Percentiles rank a stretch among this genome's conserved stretches.
These are phyloP conservation scores for Monilinia laxa DNA, from an alignment of 2,329 filamentous ascomycete genomes.

Conservation along the genomic window DNA sequence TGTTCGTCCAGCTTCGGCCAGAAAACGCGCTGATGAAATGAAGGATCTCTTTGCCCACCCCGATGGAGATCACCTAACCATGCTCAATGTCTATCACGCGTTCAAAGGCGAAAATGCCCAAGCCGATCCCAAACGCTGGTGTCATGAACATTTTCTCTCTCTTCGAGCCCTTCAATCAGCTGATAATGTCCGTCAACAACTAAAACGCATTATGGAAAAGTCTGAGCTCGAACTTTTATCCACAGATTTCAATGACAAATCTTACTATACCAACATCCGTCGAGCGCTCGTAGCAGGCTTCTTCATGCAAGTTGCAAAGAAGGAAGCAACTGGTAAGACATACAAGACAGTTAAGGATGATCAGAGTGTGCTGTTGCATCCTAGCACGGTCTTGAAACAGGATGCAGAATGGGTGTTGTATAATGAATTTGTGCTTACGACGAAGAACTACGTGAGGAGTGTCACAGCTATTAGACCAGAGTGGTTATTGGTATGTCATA, in stretches of 20 bases:
- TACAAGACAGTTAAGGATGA: slow-evolving; percentile 97
- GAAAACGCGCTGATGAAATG: slow-evolving; percentile 96
- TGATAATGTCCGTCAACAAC: slow-evolving; percentile 88
- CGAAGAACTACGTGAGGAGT: slow-evolving; percentile 96
- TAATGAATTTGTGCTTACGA: slow-evolving; percentile 97
- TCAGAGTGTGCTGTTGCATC: slow-evolving; percentile 89
- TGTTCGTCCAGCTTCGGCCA: slow-evolving; percentile 77
- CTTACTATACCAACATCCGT: slow-evolving; percentile 97
- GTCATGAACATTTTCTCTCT: slow-evolving; percentile 93
- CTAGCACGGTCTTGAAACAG: slow-evolving; percentile 82
- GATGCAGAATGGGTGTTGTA: slow-evolving; percentile 97
- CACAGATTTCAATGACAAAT: slow-evolving; percentile 89
- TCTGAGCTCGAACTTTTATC: slow-evolving; percentile 82
- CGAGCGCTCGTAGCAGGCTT: slow-evolving; percentile 90
- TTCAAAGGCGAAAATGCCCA: slow-evolving; percentile 77
- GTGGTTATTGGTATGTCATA: slow-evolving; percentile 76
- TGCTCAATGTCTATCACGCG: slow-evolving; percentile 96
- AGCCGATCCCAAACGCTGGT: slow-evolving; percentile 83
- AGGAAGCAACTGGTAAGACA: slow-evolving; percentile 80
- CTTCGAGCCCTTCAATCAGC: slow-evolving; percentile 85
- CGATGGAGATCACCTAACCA: slow-evolving; percentile 92
- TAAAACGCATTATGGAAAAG: slow-evolving; percentile 96
- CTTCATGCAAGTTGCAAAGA: slow-evolving; percentile 99
- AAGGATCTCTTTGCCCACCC: slow-evolving; percentile 89
- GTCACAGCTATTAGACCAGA: slow-evolving; percentile 90